A percentile compares a stretch with the other conserved stretches of the same genome.
Evolutionary conservation across 2,329 filamentous ascomycete species (phyloP).

Genomic region (Aspergillus tubingensis): DNA sequence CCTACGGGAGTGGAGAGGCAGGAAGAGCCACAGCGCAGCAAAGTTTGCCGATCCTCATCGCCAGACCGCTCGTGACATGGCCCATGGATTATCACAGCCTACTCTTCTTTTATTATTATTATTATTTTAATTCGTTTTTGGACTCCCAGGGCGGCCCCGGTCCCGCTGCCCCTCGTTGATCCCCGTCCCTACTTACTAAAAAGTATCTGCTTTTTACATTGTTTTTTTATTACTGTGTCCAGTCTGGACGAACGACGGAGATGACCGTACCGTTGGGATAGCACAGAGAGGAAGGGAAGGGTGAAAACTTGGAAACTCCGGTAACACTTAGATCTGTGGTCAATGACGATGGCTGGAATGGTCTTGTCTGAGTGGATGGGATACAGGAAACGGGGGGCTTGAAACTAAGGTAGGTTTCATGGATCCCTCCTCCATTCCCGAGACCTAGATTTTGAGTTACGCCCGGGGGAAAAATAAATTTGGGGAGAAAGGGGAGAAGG

Average conservation of each 20-base stretch:
- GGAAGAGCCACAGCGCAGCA: slow-evolving; percentile 8
- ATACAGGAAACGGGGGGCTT: slow-evolving; percentile 11
- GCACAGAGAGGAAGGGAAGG: not conserved
- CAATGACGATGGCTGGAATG: slow-evolving; percentile 15
- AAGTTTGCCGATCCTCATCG: slow-evolving; percentile 23
- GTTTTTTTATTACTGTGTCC: not conserved
- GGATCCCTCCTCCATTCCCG: slow-evolving; percentile 9
- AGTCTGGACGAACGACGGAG: not conserved
- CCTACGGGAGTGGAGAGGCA: not conserved
- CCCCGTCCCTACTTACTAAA: not conserved
- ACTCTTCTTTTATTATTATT: not conserved
- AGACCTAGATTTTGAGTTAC: slow-evolving; percentile 19
- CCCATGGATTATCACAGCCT: not conserved
- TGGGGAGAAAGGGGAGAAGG: not conserved
- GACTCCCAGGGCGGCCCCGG: not conserved
- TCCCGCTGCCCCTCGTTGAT: slow-evolving; percentile 1
- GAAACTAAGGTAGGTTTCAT: slow-evolving; percentile 1
- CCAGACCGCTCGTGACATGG: slow-evolving; percentile 22
- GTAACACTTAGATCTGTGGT: no score
- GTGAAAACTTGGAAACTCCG: not conserved
- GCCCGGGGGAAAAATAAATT: not conserved
- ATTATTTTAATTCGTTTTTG: not conserved
- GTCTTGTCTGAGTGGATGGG: slow-evolving; percentile 11
- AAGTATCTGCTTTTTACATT: not conserved
- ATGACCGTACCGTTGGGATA: not conserved